Conservation (phyloP, 164 flowering plant genomes). For the Warburgia ugandensis region DNA sequence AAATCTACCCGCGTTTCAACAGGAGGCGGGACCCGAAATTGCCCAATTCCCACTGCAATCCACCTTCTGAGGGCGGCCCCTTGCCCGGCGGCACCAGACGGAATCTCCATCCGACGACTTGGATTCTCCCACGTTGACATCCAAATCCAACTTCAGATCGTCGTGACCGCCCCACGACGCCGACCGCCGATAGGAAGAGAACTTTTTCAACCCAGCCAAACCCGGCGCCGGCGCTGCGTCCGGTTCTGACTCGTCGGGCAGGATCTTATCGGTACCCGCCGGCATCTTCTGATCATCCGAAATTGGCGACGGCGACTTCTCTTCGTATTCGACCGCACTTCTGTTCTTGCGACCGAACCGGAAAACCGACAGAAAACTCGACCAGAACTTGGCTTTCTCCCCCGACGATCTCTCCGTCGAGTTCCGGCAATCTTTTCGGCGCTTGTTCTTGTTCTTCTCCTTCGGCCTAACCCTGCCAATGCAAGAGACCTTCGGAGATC, state of each 20-base stretch:
- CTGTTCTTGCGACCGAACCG: background rate
- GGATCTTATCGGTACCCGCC: background rate
- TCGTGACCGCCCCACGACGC: background rate
- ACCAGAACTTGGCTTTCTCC: background rate
- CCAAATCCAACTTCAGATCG: no score
- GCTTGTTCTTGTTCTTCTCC: slow-evolving; percentile 28
- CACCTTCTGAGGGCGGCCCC: no score
- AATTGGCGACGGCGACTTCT: background rate
- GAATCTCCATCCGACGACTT: no score
- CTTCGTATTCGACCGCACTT: background rate
- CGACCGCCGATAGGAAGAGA: slow-evolving; percentile 6
- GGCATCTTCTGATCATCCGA: background rate
- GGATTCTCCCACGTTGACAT: no score
- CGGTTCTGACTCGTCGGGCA: background rate
- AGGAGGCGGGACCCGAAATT: no score
- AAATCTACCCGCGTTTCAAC: no score
- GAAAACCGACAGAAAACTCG: background rate
- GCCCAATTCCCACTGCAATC: no score
- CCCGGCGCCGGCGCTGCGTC: slow-evolving; percentile 1
- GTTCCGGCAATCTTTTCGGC: background rate
- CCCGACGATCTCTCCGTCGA: background rate
- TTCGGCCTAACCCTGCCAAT: slow-evolving; percentile 73
- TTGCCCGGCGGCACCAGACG: no score
- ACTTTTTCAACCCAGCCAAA: slow-evolving; percentile 1
- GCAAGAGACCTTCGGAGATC: slow-evolving; percentile 81